Conservation (phyloP, 2,329 filamentous ascomycete genomes). For the Phaeosphaeriaceae sp. region DNA sequence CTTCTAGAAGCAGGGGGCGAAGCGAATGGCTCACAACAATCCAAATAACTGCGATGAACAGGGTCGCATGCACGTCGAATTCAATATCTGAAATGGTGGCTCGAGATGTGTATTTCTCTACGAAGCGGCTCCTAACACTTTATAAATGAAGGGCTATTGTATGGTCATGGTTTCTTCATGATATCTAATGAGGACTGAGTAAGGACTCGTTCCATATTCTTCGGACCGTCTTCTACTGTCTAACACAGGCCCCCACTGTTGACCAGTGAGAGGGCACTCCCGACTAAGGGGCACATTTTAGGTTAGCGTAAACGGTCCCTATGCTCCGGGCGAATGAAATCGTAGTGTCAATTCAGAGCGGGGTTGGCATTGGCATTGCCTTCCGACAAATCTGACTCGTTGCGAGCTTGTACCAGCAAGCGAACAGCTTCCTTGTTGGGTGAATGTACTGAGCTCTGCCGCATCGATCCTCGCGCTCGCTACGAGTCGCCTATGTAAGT, state of each 20-base stretch:
- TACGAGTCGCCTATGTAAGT: slow-evolving; percentile 10
- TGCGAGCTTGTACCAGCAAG: slow-evolving; percentile 23
- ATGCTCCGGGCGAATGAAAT: slow-evolving; percentile 11
- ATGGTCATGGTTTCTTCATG: slow-evolving; percentile 17
- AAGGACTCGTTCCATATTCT: slow-evolving; percentile 32
- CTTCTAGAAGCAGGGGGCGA: slow-evolving; percentile 5
- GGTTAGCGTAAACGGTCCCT: slow-evolving; percentile 16
- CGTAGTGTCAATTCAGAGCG: slow-evolving; percentile 1
- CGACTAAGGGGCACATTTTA: slow-evolving; percentile 9
- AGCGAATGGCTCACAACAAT: not conserved
- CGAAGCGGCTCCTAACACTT: slow-evolving; percentile 20
- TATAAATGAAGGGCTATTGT: slow-evolving; percentile 27
- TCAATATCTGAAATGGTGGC: too few species aligned
- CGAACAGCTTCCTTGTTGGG: slow-evolving; percentile 6
- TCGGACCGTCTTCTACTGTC: slow-evolving; percentile 24
- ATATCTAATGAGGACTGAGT: slow-evolving; percentile 18
- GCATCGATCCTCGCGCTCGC: slow-evolving; percentile 21
- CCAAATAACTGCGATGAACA: not conserved
- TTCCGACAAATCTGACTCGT: slow-evolving; percentile 23
- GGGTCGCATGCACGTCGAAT: too few species aligned
- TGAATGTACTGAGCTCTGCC: slow-evolving; percentile 1
- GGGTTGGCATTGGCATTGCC: slow-evolving; percentile 1
- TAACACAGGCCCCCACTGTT: too few species aligned
- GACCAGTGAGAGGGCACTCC: too few species aligned
- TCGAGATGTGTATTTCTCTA: too few species aligned